Base-by-base conservation (phyloP, 768 basidiomycete species). In the Imleria badia region DNA sequence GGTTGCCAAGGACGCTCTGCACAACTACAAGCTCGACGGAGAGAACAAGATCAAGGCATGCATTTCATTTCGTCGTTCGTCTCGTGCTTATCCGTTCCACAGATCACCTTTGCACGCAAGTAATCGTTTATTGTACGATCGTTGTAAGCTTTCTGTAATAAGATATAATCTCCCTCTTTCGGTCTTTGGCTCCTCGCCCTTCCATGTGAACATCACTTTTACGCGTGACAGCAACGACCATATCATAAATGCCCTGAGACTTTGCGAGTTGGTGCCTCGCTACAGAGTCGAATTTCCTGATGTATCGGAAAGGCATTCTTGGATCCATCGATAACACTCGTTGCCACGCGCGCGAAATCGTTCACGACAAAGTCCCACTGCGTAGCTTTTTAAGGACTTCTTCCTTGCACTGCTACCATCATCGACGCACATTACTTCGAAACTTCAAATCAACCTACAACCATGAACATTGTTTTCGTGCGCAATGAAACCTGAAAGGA, bases 21-120 rank as follows among this genome's bases (percentile, higher is more conserved):
- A 99, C 82, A 98, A 98, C 72, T 94, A 92, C 83, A 94, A 93
- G 73, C 78, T 98, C 69, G 94, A 97, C 62, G 94, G 94, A 48
- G 95, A 97, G 74, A 93, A 92, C 76, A 98, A 98, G 77, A 97
- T 98, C 81, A 98, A 98, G 85, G 95, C 88, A 49, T 61, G 73
- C 57, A 30, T 26, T 30, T 36, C 26, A 26, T 22, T 38, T 43
- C 17, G 10, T 55, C 35, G 10, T 35, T 44, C 11, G 44, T 46
- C 43, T 15, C 26, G 29, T 45, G 40, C 51, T 63, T 29, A 60
- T 44, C 19, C 12, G 39, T 54, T 48, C 60, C 62, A 30, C 60
- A 87, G 85, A 86, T 88, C 60, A 88, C 86, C 30, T 88, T 86
- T 63, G 86, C 86, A 51, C 84, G 86, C 73, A 88, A 87, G 68